A percentile compares a stretch with the other conserved stretches of the same genome.
phyloP scores from a whole-genome alignment of 1,139 yeast species.

The Geotrichum candidum region DNA sequence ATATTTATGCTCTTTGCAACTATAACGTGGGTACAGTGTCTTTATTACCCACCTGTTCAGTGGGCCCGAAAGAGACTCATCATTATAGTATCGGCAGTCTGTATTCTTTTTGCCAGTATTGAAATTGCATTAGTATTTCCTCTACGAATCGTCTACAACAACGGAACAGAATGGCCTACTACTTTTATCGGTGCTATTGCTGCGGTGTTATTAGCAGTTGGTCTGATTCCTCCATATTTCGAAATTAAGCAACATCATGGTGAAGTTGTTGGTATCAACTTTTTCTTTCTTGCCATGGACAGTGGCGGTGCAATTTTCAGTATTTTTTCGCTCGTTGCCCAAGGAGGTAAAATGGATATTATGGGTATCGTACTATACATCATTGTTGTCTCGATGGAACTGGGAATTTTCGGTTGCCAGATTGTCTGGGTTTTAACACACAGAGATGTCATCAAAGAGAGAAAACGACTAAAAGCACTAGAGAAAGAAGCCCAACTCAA shows the following conservation, averaged over 20 bases:
- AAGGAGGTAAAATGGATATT: slow-evolving; percentile 47
- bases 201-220: slow-evolving; percentile 64
- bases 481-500: neutral
- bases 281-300: slow-evolving; percentile 72
- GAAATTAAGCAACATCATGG: slow-evolving; percentile 77
- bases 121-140: slow-evolving; percentile 71
- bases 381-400: slow-evolving; percentile 63
- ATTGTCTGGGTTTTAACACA: slow-evolving; percentile 62
- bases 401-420: slow-evolving; percentile 71
- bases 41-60: slow-evolving; percentile 69
- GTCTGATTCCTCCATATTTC: slow-evolving; percentile 82
- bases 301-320: slow-evolving; percentile 76
- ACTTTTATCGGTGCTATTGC: slow-evolving; percentile 75
- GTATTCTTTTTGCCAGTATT: slow-evolving; percentile 48
- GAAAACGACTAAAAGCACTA: slow-evolving; percentile 1
- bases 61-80: slow-evolving; percentile 23
- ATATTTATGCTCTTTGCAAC: slow-evolving; percentile 68
- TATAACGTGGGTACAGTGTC: slow-evolving; percentile 62
- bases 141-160: slow-evolving; percentile 53
- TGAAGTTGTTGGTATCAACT: slow-evolving; percentile 81
- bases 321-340: slow-evolving; percentile 45
- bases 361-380: slow-evolving; percentile 74
- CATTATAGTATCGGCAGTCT: slow-evolving; percentile 25
- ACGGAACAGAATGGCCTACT: slow-evolving; percentile 66
- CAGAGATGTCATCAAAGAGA: slow-evolving; percentile 27